Evolutionary conservation across 192 early-diverging fungal genomes (phyloP), one percentile per base, ranked within the genome.

Genomic region (Hyaloraphidium curvatum): DNA sequence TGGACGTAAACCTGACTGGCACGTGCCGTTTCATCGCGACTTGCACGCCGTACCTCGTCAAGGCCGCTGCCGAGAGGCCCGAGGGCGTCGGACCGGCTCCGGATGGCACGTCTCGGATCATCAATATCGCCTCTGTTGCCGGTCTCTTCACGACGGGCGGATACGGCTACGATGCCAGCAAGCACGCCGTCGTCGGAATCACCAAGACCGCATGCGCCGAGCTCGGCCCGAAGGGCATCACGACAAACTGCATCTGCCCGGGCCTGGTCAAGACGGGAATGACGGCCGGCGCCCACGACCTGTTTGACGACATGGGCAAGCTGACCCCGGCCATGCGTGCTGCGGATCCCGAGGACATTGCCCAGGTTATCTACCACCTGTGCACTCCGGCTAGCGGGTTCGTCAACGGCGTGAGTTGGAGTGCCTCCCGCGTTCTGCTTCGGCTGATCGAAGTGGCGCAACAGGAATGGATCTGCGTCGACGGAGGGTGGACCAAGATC

Each of bases 171-270:
- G 43, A 48, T 25, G 25, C 43, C 7, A 48, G 43, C 43, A 48
- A 48, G 23, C 43, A 48, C 19, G 43, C 17, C 25, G 43, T 48
- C 7, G 17, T 48, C 25, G 43, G 43, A 11, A 5, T 48, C 23
- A 48, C 43, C 43, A 48, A 48, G 43, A 25, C 43, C 14, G 43
- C 43, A 25, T 48, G 43, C 25, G 43, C 43, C 17, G 17, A 48
- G 23, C 43, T 48, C 5, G 43, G 43, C 11, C 43, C 43, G 25
- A 48, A 48, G 25, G 43, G 43, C 14, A 48, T 48, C 43, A 48
- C 43, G 7, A 25, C 25, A 25, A 48, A 48, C 23, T 14, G 17
- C 14, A 14, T 48, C 17, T 48, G 43, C 25, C 43, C 43, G 23
- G 43, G 43, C 19, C 43, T 48, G 17, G 43, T 48, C 25, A 14